Evolutionary conservation across 1,284 basidiomycete species (phyloP).

Genomic region (Cystodermella granulosa): DNA sequence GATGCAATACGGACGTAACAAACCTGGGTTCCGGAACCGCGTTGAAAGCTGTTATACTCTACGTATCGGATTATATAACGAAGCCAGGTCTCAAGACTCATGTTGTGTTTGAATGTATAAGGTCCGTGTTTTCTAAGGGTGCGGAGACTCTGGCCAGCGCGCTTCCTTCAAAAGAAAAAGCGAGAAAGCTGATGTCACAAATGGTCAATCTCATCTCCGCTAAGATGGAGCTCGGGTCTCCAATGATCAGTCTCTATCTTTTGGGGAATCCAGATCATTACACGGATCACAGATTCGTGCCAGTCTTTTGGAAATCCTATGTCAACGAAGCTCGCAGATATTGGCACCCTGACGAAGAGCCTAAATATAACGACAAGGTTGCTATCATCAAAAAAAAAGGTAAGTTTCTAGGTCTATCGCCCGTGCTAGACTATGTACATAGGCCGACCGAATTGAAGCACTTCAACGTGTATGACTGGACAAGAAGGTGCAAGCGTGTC

Average conservation of each 20-base stretch:
- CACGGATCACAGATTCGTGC: slow-evolving; percentile 22
- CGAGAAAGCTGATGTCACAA: too few species aligned
- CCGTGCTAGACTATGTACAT: slow-evolving; percentile 20
- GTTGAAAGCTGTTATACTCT: slow-evolving; percentile 35
- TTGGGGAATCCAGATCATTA: too few species aligned
- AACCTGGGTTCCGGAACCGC: slow-evolving; percentile 34
- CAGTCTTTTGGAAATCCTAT: slow-evolving; percentile 27
- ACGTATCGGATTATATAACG: slow-evolving; percentile 42
- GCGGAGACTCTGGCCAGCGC: slow-evolving; percentile 15
- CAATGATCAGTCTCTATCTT: slow-evolving; percentile 27
- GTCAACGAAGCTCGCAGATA: slow-evolving; percentile 3
- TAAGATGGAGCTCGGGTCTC: slow-evolving; percentile 30
- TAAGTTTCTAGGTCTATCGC: slow-evolving; percentile 10
- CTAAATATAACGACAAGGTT: slow-evolving; percentile 1
- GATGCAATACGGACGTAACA: slow-evolving; percentile 38
- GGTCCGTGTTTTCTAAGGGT: slow-evolving; percentile 21
- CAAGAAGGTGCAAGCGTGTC: slow-evolving; percentile 2
- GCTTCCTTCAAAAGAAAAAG: slow-evolving; percentile 15
- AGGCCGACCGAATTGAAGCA: slow-evolving; percentile 11
- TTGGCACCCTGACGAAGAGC: not conserved
- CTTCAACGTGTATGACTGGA: slow-evolving; percentile 24
- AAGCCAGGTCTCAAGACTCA: slow-evolving; percentile 34
- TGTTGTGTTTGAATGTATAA: too few species aligned
- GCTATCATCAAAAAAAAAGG: slow-evolving; percentile 8
- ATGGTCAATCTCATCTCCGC: slow-evolving; percentile 27